These are phyloP conservation scores for Podospora fimiseda DNA, from an alignment of 495 filamentous ascomycete species.

Conservation along the genomic window DNA sequence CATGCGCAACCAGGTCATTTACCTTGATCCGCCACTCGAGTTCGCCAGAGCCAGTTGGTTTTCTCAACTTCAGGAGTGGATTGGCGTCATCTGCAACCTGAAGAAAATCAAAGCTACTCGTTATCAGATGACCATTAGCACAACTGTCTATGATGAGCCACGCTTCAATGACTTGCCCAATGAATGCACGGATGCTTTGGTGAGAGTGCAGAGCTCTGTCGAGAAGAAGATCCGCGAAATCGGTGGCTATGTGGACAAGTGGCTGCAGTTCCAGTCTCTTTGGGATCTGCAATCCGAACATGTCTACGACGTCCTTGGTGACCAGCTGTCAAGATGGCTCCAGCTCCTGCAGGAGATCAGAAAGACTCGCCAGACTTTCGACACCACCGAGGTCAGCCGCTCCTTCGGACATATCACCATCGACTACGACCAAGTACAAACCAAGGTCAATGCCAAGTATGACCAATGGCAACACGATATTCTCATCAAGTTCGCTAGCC, in stretches of 20 bases:
- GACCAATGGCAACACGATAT: constrained; percentile 99
- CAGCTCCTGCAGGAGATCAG: constrained; percentile 92
- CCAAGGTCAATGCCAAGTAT: constrained; percentile 96
- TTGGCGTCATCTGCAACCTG: constrained; percentile 85
- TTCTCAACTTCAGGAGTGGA: constrained; percentile 83
- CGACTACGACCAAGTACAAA: constrained; percentile 96
- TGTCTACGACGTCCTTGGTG: constrained; percentile 85
- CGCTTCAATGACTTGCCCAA: constrained; percentile 83
- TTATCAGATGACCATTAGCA: constrained; percentile 77
- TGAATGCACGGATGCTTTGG: constrained; percentile 68
- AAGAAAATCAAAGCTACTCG: constrained; percentile 89
- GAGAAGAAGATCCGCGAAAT: constrained; percentile 73
- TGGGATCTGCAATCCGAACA: constrained; percentile 97
- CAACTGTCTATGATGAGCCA: constrained; percentile 56
- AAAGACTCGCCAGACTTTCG: constrained; percentile 87
- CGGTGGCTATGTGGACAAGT: constrained; percentile 83
- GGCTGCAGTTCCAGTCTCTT: constrained; percentile 96
- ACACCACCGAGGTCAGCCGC: constrained; percentile 85
- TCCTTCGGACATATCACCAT: constrained; percentile 90
- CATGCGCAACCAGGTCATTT: constrained; percentile 94
- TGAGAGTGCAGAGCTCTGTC: constrained; percentile 69
- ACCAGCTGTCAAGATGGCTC: constrained; percentile 85
- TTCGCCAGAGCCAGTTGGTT: constrained; percentile 93
- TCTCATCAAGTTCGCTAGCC: constrained; percentile 78
- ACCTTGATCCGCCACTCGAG: constrained; percentile 86